phyloP scores from a whole-genome alignment of 2,329 filamentous ascomycete genomes.

The Diaporthe eres region DNA sequence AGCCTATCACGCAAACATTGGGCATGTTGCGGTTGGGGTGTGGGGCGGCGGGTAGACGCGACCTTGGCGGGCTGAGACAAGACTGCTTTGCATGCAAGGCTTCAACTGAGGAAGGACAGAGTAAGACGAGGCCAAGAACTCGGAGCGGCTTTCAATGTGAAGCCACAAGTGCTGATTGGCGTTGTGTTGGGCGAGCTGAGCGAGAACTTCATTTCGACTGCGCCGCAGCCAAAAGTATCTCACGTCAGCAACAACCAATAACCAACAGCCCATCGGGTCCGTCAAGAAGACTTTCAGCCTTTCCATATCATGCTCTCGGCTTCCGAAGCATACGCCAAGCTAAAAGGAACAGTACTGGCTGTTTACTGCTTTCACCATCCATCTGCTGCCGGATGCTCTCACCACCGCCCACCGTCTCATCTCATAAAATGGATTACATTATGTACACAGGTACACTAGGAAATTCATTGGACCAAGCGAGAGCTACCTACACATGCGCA shows the following conservation, averaged over 20 bases:
- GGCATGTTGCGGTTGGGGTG: neutral
- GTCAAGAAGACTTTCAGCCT: neutral
- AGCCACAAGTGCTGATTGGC: neutral
- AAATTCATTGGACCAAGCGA: too few relatives aligned
- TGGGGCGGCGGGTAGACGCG: neutral
- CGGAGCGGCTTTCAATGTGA: neutral
- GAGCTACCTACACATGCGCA: neutral
- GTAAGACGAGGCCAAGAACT: neutral
- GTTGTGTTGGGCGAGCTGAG: neutral
- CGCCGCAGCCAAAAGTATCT: constrained; percentile 8
- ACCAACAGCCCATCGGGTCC: neutral
- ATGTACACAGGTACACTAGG: neutral
- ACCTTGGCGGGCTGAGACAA: constrained; percentile 16
- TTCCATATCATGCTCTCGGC: neutral
- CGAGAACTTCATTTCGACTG: neutral
- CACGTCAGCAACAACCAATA: constrained; percentile 14
- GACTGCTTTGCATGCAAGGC: neutral
- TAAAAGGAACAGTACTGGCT: too few relatives aligned
- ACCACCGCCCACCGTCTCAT: neutral
- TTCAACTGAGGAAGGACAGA: neutral
- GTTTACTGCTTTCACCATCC: neutral
- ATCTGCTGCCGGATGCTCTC: neutral
- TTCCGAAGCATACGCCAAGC: constrained; percentile 2
- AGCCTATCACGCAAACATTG: constrained; percentile 39
- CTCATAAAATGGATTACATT: neutral